Evolutionary conservation across 2,329 filamentous ascomycete genomes (phyloP).

Genomic region (Colletotrichum sp.): DNA sequence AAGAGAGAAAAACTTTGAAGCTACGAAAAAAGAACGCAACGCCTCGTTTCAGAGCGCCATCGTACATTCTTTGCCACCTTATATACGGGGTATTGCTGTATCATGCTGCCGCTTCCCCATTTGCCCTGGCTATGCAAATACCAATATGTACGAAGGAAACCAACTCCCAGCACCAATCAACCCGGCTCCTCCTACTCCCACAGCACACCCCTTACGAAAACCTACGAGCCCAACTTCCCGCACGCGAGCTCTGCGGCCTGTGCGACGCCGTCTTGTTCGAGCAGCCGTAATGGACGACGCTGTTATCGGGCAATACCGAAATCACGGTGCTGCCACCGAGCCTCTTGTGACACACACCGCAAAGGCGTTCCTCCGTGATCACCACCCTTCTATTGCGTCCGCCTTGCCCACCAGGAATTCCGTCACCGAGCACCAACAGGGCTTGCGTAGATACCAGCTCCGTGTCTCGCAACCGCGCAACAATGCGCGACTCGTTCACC

Average conservation of each 20-base stretch:
- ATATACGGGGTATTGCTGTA: constrained; percentile 32
- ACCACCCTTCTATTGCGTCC: constrained; percentile 72
- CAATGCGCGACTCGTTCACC: constrained; percentile 80
- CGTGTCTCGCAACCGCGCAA: constrained; percentile 77
- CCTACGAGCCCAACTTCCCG: constrained; percentile 41
- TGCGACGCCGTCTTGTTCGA: constrained; percentile 54
- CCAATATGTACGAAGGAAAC: constrained; percentile 16
- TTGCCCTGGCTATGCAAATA: constrained; percentile 26
- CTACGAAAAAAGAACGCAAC: neutral
- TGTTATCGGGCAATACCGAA: constrained; percentile 84
- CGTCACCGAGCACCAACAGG: constrained; percentile 74
- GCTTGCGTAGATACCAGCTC: constrained; percentile 81
- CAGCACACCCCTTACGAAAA: constrained; percentile 29
- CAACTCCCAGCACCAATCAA: constrained; percentile 9
- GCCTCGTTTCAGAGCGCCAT: neutral
- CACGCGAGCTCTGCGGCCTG: constrained; percentile 35
- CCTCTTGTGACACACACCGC: constrained; percentile 90
- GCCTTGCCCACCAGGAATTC: constrained; percentile 54
- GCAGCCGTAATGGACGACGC: constrained; percentile 83
- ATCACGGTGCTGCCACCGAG: constrained; percentile 87
- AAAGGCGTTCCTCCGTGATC: constrained; percentile 87
- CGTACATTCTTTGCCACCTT: constrained; percentile 8
- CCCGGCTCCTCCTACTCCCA: neutral
- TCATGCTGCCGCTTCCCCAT: constrained; percentile 24
- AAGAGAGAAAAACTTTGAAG: neutral